Conservation (phyloP, 176 grass and related monocot species). For the Cocos nucifera region DNA sequence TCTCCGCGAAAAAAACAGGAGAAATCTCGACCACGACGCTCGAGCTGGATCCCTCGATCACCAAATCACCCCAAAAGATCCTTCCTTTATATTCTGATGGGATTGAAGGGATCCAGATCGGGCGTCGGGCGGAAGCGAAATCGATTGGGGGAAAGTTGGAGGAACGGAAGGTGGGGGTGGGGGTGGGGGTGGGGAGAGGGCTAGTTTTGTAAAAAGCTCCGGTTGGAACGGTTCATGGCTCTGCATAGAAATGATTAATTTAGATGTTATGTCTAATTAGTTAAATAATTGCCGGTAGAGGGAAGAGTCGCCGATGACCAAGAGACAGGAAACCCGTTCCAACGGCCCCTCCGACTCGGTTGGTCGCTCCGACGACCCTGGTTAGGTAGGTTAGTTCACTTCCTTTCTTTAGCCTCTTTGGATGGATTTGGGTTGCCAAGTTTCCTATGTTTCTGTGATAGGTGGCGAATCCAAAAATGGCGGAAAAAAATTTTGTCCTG, state of each 20-base stretch:
- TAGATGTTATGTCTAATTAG: neutral
- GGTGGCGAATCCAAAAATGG: too few species aligned
- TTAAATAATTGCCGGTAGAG: neutral
- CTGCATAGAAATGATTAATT: neutral
- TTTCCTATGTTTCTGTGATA: too few species aligned
- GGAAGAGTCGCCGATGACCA: neutral
- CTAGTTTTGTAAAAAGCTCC: conserved; percentile 5
- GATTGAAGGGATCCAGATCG: neutral
- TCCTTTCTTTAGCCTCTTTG: neutral
- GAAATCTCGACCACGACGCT: too few species aligned
- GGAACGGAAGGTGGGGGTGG: conserved; percentile 7
- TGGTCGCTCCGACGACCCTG: neutral
- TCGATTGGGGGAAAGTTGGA: conserved; percentile 27
- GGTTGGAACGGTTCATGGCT: neutral
- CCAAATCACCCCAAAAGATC: conserved; percentile 1
- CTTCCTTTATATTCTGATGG: conserved; percentile 17
- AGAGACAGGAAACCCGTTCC: neutral
- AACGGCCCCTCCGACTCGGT: conserved; percentile 2
- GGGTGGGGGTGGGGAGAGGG: conserved; percentile 25
- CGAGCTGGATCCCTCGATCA: neutral
- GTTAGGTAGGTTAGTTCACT: neutral
- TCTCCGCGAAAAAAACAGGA: conserved; percentile 1
- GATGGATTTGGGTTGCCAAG: too few species aligned
- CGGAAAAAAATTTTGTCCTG: too few species aligned
- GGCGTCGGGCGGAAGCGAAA: conserved; percentile 25